phyloP scores from a whole-genome alignment of 2,329 filamentous ascomycete genomes.

The Tympanopsis confertula region DNA sequence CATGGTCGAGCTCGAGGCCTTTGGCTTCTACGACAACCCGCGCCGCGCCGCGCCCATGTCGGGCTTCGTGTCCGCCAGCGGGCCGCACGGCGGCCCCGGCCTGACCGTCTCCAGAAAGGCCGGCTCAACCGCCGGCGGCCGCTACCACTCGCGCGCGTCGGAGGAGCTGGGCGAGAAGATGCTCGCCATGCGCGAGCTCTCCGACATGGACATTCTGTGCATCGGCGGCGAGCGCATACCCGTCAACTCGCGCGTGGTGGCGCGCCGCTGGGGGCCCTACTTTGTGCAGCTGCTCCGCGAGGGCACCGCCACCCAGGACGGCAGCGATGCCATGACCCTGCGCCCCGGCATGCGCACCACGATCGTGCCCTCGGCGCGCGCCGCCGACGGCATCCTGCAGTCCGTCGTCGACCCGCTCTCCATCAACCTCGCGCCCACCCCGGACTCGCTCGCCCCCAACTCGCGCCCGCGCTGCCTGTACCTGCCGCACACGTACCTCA shows the following conservation, averaged over 20 bases:
- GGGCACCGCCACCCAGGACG: constrained; percentile 61
- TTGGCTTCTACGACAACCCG: constrained; percentile 94
- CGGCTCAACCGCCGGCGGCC: constrained; percentile 60
- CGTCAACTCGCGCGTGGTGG: constrained; percentile 81
- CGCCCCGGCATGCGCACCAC: constrained; percentile 62
- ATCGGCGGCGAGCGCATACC: constrained; percentile 84
- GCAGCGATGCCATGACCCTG: constrained; percentile 64
- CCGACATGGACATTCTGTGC: constrained; percentile 94
- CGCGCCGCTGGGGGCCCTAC: constrained; percentile 85
- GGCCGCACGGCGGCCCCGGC: constrained; percentile 45
- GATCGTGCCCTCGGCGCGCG: constrained; percentile 57
- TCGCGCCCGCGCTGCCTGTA: constrained; percentile 78
- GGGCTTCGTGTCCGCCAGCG: constrained; percentile 74
- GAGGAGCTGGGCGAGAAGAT: constrained; percentile 78
- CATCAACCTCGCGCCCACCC: constrained; percentile 44
- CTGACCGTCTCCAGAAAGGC: constrained; percentile 47
- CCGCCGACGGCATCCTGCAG: not conserved
- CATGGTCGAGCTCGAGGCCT: constrained; percentile 92
- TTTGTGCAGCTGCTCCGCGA: constrained; percentile 87
- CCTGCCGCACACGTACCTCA: constrained; percentile 82
- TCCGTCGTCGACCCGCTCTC: constrained; percentile 27
- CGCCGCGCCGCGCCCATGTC: constrained; percentile 68
- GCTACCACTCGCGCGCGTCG: constrained; percentile 66
- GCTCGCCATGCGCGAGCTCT: constrained; percentile 65
- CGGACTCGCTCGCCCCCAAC: constrained; percentile 41